phyloP scores from a whole-genome alignment of 352 stramenopile species.

The Phytopythium ostracodes region DNA sequence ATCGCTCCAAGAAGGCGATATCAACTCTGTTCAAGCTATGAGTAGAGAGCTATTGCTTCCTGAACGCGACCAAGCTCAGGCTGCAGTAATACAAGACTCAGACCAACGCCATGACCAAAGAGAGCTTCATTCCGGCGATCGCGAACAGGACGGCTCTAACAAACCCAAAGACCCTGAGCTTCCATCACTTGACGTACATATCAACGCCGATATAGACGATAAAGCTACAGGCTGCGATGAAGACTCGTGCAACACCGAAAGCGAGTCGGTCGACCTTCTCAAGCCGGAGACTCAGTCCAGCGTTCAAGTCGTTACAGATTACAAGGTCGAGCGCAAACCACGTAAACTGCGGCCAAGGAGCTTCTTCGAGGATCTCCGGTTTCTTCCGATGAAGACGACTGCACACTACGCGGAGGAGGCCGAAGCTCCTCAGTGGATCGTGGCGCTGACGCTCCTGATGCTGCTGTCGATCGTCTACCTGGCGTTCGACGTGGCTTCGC shows the following conservation, averaged over 20 bases:
- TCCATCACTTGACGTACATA: not conserved
- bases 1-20: not conserved
- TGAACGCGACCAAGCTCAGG: not conserved
- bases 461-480: conserved; percentile 23
- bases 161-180: not conserved
- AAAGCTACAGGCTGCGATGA: not conserved
- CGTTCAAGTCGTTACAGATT: not conserved
- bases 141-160: no score
- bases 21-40: not conserved
- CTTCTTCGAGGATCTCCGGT: conserved; percentile 4
- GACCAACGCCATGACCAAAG: no score
- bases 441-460: conserved; percentile 18
- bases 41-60: not conserved
- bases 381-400: not conserved
- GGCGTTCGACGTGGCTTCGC: conserved; percentile 16
- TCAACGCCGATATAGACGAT: not conserved
- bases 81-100: no score
- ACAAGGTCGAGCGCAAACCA: not conserved
- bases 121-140: no score
- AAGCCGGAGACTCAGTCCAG: not conserved
- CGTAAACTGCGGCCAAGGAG: not conserved
- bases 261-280: not conserved
- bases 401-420: not conserved
- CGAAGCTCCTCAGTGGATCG: conserved; percentile 13
- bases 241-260: not conserved